A percentile compares a stretch with the other conserved stretches of the same genome.
Evolutionary conservation across 306 rosid genomes (phyloP).

Genomic region (Quercus mongolica): DNA sequence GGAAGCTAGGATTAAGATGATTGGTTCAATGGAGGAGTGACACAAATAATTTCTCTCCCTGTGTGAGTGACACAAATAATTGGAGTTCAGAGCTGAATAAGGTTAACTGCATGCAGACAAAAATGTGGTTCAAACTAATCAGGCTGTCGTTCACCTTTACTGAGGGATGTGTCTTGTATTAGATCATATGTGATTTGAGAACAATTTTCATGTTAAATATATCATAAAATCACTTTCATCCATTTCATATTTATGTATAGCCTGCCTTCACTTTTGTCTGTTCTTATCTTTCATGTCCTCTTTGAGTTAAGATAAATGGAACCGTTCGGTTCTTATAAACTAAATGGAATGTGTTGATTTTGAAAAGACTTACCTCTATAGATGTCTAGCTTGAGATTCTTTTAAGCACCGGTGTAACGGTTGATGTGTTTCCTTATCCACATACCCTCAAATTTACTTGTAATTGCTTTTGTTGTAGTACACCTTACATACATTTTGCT

Average conservation of each 20-base stretch:
- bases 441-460: background rate
- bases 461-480: no score
- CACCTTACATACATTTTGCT: no score
- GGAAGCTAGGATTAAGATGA: conserved; percentile 43
- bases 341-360: background rate
- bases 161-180: no score
- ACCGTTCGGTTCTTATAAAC: background rate
- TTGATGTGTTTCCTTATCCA: background rate
- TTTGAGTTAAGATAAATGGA: background rate
- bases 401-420: background rate
- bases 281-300: background rate
- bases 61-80: no score
- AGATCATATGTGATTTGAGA: no score
- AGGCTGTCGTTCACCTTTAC: no score
- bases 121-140: no score
- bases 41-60: conserved; percentile 26
- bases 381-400: background rate
- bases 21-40: conserved; percentile 55
- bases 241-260: background rate
- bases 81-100: no score
- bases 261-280: background rate
- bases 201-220: background rate
- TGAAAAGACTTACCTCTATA: background rate
- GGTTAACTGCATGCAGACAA: no score
- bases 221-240: background rate